phyloP scores from a whole-genome alignment of 2,329 filamentous ascomycete genomes.

The Rutstroemia sydowiana region DNA sequence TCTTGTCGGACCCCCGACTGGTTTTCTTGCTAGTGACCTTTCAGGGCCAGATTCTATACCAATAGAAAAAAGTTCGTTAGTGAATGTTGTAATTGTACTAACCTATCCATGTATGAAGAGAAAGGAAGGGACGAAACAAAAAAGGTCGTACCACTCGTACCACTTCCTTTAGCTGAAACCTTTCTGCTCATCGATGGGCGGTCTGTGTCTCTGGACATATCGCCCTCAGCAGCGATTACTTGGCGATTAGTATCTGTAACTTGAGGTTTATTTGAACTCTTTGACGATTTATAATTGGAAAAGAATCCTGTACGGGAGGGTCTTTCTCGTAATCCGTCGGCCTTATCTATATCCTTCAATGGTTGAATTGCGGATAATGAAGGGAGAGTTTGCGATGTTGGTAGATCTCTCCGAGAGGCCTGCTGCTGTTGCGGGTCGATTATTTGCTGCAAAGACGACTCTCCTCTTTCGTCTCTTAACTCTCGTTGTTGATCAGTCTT shows the following conservation, averaged over 20 bases:
- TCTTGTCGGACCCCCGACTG: conserved; percentile 24
- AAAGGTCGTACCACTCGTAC: conserved; percentile 27
- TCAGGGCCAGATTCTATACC: conserved; percentile 21
- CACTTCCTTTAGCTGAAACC: conserved; percentile 25
- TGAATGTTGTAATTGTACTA: not conserved
- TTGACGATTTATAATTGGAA: conserved; percentile 39
- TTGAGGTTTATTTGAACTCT: conserved; percentile 37
- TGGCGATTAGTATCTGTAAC: conserved; percentile 27
- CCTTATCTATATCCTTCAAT: conserved; percentile 6
- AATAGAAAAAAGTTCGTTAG: conserved; percentile 7
- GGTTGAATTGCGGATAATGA: conserved; percentile 18
- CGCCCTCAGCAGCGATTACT: conserved; percentile 24
- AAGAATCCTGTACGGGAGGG: conserved; percentile 34
- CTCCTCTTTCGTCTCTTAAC: conserved; percentile 9
- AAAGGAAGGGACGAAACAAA: conserved; percentile 14
- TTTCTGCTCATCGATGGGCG: conserved; percentile 22
- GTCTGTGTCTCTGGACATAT: conserved; percentile 30
- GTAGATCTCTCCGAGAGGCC: conserved; percentile 11
- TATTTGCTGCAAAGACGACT: conserved; percentile 19
- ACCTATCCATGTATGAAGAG: conserved; percentile 5
- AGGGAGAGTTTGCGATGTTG: conserved; percentile 18
- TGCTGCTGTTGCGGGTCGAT: conserved; percentile 15
- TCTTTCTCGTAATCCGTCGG: conserved; percentile 20
- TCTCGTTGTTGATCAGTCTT: not conserved
- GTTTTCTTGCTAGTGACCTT: conserved; percentile 22